A percentile compares a stretch with the other conserved stretches of the same genome.
Evolutionary conservation across 2,329 filamentous ascomycete genomes (phyloP).

Genomic region (Ophiostoma populinum): DNA sequence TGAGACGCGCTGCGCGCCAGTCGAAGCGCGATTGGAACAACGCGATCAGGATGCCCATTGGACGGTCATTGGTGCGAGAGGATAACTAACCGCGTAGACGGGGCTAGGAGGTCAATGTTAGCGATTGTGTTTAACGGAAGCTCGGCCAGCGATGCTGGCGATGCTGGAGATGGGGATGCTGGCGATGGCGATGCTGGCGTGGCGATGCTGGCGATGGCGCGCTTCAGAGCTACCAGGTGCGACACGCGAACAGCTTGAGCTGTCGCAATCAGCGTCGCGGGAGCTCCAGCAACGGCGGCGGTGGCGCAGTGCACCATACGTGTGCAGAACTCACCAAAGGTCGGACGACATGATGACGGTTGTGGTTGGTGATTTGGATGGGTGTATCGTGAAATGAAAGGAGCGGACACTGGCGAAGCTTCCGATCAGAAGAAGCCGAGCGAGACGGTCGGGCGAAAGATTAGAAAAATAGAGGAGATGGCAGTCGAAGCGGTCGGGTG

Average conservation of each 20-base stretch:
- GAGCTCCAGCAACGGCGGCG: background rate
- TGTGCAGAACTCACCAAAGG: constrained; percentile 9
- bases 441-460: background rate
- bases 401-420: constrained; percentile 3
- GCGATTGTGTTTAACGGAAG: constrained; percentile 3
- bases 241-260: background rate
- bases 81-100: constrained; percentile 88
- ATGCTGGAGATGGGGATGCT: too few relatives aligned
- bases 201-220: too few relatives aligned
- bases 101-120: constrained; percentile 41
- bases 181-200: background rate
- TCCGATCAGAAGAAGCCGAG: background rate
- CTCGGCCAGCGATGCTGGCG: too few relatives aligned
- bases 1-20: too few relatives aligned
- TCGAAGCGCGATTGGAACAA: too few relatives aligned
- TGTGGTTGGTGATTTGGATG: constrained; percentile 4
- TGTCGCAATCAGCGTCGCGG: background rate
- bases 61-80: constrained; percentile 1
- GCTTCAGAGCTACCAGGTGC: constrained; percentile 2
- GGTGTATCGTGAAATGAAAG: too few relatives aligned
- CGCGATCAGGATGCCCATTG: too few relatives aligned
- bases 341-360: constrained; percentile 11
- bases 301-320: background rate
- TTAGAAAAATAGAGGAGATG: background rate
- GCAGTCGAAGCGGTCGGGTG: constrained; percentile 4